These are phyloP conservation scores for Volvox africanus DNA, from an alignment of 139 green algal species.

Conservation along the genomic window DNA sequence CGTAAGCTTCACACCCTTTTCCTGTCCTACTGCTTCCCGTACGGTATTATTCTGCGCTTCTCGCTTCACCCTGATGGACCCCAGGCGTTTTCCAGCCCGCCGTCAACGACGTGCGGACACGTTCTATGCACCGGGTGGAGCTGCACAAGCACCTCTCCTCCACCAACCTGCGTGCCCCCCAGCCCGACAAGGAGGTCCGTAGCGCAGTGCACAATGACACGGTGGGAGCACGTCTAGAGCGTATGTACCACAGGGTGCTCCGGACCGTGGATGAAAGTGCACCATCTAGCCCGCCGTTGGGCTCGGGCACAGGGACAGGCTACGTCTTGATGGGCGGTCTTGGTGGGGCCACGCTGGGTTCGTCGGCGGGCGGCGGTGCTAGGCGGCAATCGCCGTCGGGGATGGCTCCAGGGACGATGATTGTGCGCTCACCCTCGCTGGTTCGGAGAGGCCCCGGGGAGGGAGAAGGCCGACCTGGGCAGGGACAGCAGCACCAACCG, in stretches of 20 bases:
- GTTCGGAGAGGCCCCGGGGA: too few relatives aligned
- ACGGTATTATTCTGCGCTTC: background rate
- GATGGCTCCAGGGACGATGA: background rate
- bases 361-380: background rate
- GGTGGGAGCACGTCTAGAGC: constrained; percentile 24
- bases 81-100: constrained; percentile 57
- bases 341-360: background rate
- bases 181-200: constrained; percentile 28
- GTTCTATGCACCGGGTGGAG: constrained; percentile 57
- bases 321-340: background rate
- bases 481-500: too few relatives aligned
- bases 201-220: constrained; percentile 3
- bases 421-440: too few relatives aligned
- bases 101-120: constrained; percentile 56
- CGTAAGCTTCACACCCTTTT: too few relatives aligned
- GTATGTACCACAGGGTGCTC: constrained; percentile 37
- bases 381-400: background rate
- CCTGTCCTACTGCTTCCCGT: too few relatives aligned
- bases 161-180: constrained; percentile 48
- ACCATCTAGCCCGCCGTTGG: background rate
- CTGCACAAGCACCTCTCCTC: constrained; percentile 59
- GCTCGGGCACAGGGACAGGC: background rate
- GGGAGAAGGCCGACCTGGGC: too few relatives aligned
- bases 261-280: background rate
- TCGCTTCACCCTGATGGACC: background rate